Evolutionary conservation across 768 basidiomycete genomes (phyloP).

Genomic region (Strobilomyces confusus): DNA sequence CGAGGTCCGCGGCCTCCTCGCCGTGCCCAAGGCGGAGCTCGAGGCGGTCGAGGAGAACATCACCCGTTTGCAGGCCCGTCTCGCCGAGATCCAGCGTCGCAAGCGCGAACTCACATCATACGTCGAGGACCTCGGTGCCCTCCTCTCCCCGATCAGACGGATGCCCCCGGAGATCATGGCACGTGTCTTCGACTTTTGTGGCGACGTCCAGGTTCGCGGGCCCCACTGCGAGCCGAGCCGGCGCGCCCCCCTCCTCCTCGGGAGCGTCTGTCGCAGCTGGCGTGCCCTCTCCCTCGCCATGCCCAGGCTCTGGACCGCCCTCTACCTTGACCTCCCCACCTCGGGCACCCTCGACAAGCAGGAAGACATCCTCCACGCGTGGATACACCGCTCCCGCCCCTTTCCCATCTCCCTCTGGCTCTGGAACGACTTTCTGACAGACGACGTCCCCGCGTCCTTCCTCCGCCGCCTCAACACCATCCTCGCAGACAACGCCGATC

Average conservation of each 20-base stretch:
- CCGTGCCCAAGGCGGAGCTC: constrained; percentile 27
- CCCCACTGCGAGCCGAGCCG: constrained; percentile 30
- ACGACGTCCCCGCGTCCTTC: constrained; percentile 26
- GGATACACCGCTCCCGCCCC: constrained; percentile 27
- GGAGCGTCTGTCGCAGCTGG: constrained; percentile 29
- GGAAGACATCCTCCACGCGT: constrained; percentile 23
- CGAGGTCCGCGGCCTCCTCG: constrained; percentile 22
- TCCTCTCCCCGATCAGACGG: constrained; percentile 30
- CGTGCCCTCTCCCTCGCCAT: constrained; percentile 25
- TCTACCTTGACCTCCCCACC: constrained; percentile 30
- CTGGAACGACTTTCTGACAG: constrained; percentile 32
- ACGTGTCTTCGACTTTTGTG: constrained; percentile 31
- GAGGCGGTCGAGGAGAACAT: constrained; percentile 26
- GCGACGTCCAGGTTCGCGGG: constrained; percentile 24
- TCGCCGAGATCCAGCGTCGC: constrained; percentile 27
- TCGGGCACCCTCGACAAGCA: constrained; percentile 19
- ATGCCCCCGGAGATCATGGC: constrained; percentile 34
- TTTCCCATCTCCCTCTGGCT: constrained; percentile 27
- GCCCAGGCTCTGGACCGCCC: constrained; percentile 30
- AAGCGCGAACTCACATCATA: constrained; percentile 27
- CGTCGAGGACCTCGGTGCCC: constrained; percentile 32
- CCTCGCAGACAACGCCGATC: constrained; percentile 22
- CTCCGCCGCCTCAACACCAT: constrained; percentile 20
- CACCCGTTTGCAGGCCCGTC: constrained; percentile 26
- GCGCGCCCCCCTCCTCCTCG: constrained; percentile 27